Evolutionary conservation across 2,329 filamentous ascomycete genomes (phyloP), one percentile per base, ranked within the genome.

Genomic region (Trichoderma hamatum): DNA sequence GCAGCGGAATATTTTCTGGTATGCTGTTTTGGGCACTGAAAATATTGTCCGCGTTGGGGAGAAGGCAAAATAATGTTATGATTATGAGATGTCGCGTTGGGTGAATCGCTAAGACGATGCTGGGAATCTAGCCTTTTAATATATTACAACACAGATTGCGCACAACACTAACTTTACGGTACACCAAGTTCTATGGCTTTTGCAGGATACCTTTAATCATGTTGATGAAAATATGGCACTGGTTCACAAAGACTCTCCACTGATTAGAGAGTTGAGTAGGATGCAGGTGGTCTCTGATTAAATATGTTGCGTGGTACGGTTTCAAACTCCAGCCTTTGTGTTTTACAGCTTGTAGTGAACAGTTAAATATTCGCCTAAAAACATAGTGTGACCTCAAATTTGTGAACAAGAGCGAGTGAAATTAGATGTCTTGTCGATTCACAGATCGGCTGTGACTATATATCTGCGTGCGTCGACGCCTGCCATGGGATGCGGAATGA

Each of bases 1-100:
- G 13, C 61, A 65, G 19, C 56, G 36, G 26, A 68, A 68, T 13
- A 63, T 68, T 19, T 70, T 60, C 39, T 68, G 69, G 65, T 68
- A 70, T 46, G 59, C 51, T 16, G 56, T 68, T 11, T 58, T 68
- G 51, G 65, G 65, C 11, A 67, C 30, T 13, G 55, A 64, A 24
- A 69, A 55, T 55, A 61, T 65, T n/a, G 26, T 49, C 24, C 54
- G 67, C 3, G 26, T 43, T 24, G 61, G 16, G 34, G 21, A 56
- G 28, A 56, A 30, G 14, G 5, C 6, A 19, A 36, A 24, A 34
- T 51, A 28, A 55, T 24, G 34, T 13, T 16, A 5, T 26, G 24
- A 21, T 58, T 58, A 46, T 26, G 36, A 14, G 11, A 66, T 10
- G 21, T 14, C 2, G 49, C 21, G 60, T 10, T 63, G 2, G 30